Evolutionary conservation across 768 basidiomycete genomes (phyloP).

Genomic region (Pisolithus orientalis): DNA sequence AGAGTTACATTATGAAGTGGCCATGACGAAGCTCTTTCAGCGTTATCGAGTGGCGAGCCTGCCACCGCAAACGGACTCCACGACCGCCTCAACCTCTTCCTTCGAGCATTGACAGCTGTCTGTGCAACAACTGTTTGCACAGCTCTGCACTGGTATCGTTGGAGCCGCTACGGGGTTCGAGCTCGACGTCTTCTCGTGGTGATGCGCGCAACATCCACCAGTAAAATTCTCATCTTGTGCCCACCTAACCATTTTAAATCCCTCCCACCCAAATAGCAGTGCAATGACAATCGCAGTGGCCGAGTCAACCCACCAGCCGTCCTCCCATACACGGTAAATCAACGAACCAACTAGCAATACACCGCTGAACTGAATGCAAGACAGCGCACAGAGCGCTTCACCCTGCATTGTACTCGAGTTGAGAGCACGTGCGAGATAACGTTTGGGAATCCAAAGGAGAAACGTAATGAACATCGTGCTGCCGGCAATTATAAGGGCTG

Average conservation of each 20-base stretch:
- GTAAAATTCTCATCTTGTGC: constrained; percentile 28
- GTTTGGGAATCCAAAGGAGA: constrained; percentile 39
- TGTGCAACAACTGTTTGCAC: not conserved
- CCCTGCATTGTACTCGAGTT: constrained; percentile 39
- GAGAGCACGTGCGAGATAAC: constrained; percentile 38
- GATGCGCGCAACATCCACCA: constrained; percentile 31
- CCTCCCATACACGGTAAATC: constrained; percentile 34
- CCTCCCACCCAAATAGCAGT: constrained; percentile 40
- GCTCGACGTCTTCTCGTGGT: not conserved
- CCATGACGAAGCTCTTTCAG: not conserved
- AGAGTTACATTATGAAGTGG: not conserved
- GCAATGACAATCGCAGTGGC: constrained; percentile 37
- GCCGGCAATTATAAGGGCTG: constrained; percentile 38
- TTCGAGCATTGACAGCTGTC: constrained; percentile 1
- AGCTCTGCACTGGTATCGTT: not conserved
- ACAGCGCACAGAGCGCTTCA: constrained; percentile 39
- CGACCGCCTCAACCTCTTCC: not conserved
- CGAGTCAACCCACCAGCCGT: constrained; percentile 46
- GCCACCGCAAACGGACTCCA: constrained; percentile 5
- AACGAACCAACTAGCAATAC: constrained; percentile 38
- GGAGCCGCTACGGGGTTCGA: not conserved
- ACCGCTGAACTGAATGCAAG: constrained; percentile 37
- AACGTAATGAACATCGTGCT: constrained; percentile 34
- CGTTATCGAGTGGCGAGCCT: not conserved
- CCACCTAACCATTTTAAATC: constrained; percentile 38